These are phyloP conservation scores for Phytophthora ramorum DNA, from an alignment of 352 stramenopile species.

Conservation along the genomic window DNA sequence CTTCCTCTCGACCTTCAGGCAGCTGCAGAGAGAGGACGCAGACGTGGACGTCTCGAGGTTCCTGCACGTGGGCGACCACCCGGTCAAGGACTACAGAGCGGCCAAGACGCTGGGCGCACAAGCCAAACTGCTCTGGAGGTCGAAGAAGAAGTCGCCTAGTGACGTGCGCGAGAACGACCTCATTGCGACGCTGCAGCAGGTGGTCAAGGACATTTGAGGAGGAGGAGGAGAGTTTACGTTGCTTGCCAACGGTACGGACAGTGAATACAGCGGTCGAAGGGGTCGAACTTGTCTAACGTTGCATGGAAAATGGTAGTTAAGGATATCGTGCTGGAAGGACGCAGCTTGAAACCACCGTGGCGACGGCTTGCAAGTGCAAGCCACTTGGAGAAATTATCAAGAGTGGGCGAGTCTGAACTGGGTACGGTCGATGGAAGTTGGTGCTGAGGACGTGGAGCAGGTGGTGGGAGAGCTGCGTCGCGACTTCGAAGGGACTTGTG, in stretches of 20 bases:
- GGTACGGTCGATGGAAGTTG: not conserved
- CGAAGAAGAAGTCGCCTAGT: not conserved
- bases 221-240: conserved; percentile 3
- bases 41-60: conserved; percentile 23
- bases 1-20: conserved; percentile 61
- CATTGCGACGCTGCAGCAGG: conserved; percentile 41
- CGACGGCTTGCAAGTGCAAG: too few species aligned
- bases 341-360: conserved; percentile 22
- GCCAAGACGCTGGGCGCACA: conserved; percentile 46
- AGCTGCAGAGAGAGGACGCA: conserved; percentile 17
- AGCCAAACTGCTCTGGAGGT: conserved; percentile 51
- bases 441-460: conserved; percentile 9
- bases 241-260: too few species aligned
- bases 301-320: too few species aligned
- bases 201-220: conserved; percentile 12
- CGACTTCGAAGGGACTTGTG: conserved; percentile 64
- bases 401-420: too few species aligned
- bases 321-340: too few species aligned
- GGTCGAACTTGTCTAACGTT: too few species aligned
- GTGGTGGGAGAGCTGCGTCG: conserved; percentile 41
- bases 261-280: too few species aligned
- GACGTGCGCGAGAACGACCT: conserved; percentile 26
- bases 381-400: too few species aligned
- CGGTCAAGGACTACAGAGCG: conserved; percentile 58
- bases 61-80: conserved; percentile 76